Evolutionary conservation across 805 yeast genomes (phyloP), one percentile per base, ranked within the genome.

Genomic region (Yarrowia hollandica): DNA sequence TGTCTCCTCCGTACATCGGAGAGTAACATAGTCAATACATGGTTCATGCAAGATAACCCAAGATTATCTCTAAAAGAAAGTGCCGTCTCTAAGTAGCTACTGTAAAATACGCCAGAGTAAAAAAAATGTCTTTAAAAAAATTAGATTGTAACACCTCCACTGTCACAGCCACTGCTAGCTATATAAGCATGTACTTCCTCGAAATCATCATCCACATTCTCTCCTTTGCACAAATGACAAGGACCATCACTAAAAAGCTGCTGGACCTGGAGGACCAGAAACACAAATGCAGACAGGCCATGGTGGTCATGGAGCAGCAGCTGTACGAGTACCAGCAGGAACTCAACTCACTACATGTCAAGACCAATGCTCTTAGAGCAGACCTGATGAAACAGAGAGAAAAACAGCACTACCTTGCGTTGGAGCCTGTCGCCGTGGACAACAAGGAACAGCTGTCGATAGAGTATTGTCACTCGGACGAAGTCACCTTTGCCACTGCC

Each of bases 281-380:
- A 41, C 48, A 41, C 48, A 41, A 41, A 18, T 41, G 48, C 23
- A 26, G 48, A 18, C 22, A 18, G 23, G 48, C 48, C 16, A 41
- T 41, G 48, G 12, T 41, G 16, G 4, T 26, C 33, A 41, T 41
- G 48, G 48, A 26, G 9, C 48, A 41, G 23, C 22, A 26, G 48
- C 18, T 41, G 33, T 26, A 41, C 16, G 48, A 41, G 6, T 14
- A 26, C 31, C 48, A 41, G 22, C 33, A 22, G 23, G 48, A 41
- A 9, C 22, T 41, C 22, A 41, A 41, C 33, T 3, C 15, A 4
- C 19, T 41, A 15, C 33, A 41, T 7, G 22, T 18, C 8, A 16
- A 11, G 8, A 12, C 33, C 1, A 11, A 22, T 1, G 21, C 48
- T 12, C 10, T 41, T 15, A 41, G 48, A 26, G 33, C 31, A 2